Percentiles rank a stretch among this genome's conserved stretches.
Conservation (phyloP, 169 alveolate species). For the Plasmodium sp. region DNA sequence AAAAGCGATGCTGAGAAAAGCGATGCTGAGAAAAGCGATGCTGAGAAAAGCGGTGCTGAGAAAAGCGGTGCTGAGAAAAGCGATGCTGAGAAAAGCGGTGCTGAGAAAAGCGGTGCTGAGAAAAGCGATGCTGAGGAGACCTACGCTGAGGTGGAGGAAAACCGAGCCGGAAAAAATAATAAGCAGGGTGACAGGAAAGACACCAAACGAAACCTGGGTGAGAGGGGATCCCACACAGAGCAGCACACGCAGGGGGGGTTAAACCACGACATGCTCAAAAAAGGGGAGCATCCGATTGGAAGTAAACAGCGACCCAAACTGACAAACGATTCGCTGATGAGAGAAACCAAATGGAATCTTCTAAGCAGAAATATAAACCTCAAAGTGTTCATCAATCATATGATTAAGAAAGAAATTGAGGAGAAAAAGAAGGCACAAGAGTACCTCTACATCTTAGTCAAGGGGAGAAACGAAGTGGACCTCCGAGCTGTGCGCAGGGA, state of each 20-base stretch:
- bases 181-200: not conserved
- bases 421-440: not conserved
- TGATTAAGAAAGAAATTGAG: slow-evolving; percentile 26
- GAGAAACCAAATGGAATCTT: not conserved
- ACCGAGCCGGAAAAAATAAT: not conserved
- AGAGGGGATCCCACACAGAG: not conserved
- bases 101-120: no score
- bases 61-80: no score
- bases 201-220: not conserved
- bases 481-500: not conserved
- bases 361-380: slow-evolving; percentile 26
- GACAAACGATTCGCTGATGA: not conserved
- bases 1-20: no score
- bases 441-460: not conserved
- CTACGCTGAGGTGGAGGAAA: not conserved
- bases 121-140: no score
- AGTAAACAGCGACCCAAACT: not conserved
- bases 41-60: no score
- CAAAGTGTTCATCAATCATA: slow-evolving; percentile 14
- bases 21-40: no score
- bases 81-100: no score
- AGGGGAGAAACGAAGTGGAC: not conserved
- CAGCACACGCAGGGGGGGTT: not conserved
- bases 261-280: not conserved
- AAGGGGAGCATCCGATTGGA: not conserved